Base-by-base conservation (phyloP, 805 yeast genomes). In the Huiozyma naganishii region DNA sequence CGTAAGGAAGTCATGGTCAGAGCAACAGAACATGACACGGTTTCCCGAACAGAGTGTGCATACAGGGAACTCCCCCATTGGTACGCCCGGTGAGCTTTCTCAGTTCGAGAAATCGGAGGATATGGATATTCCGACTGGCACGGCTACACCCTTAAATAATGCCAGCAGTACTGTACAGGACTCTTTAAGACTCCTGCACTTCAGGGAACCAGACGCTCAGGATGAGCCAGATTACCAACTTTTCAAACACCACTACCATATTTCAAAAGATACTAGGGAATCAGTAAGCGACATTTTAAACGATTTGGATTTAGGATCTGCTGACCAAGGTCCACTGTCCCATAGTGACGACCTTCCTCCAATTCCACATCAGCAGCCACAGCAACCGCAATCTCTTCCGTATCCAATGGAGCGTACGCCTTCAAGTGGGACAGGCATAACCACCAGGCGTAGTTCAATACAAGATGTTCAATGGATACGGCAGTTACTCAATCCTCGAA, bases 1-100 rank as follows among this genome's bases (percentile, higher is more conserved):
- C 6, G 52, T 61, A 6, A 51, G 61, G 41, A 61, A 57, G 37
- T 59, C 65, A 23, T 61, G 65, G 65, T 55, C 61, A 3, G 62
- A 56, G 40, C 33, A 36, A 5, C 35, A 35, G 9, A 11, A 11
- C 9, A 36, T 32, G 8, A 36, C 34, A 6, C 11, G 36, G 5
- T 29, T 39, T n/a, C 27, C 30, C n/a, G 7, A 38, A 11, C 11
- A n/a, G 9, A 27, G 28, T 13, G 41, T 39, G 27, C 23, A 29
- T 34, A 29, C 39, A 1, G 39, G 37, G 6, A 29, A 29, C 12
- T 53, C 58, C 1, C 58, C 57, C 7, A 54, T 55, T 7, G 47
- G 50, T 10, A 52, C 54, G 3, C 53, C 52, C 3, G 32, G 32
- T 38, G 32, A 27, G 37, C 3, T 17, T 8, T 17, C 37, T 4